Base-by-base conservation (phyloP, 176 grass and related monocot genomes). In the Lolium perenne region DNA sequence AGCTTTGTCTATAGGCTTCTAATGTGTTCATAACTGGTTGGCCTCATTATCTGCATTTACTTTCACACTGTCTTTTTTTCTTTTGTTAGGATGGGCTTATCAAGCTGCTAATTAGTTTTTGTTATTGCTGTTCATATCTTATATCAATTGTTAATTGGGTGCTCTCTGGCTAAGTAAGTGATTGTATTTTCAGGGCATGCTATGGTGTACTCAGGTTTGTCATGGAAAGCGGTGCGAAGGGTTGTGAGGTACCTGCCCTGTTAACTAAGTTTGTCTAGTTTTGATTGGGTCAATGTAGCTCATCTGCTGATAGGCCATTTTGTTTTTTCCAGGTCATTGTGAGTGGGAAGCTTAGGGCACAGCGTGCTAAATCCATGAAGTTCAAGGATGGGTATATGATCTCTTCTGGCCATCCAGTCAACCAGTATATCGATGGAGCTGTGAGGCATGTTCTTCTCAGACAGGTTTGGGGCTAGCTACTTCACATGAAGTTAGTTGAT, bases 381-480 rank as follows among this genome's bases (percentile, higher is more conserved):
- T 97, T 97, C 90, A 92, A 94, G 86, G 92, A 97, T 23, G 94
- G 94, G 0, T 97, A 97, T 54, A 97, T 97, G 92, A 94, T 92
- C 40, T 97, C 94, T 14, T 97, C 90, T 29, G 92, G 94, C 63
- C 90, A 94, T 58, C 90, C 94, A 78, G 92, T 97, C 16, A 91
- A 94, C 13, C 67, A 90, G 40, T 94, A 94, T 50, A 89, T 94
- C 9, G 92, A 97, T 59, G 92, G 90, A 13, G 86, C 92, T 82
- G 92, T 94, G 63, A 94, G 94, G 15, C 92, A 94, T 78, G 92
- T 94, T 67, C 90, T 94, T 69, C 86, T 94, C 22, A 97, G 94
- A 76, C 94, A 94, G 92, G 94, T 96, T 32, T 17, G 84, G 1
- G 16, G 9, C 50, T 93, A 4, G 17, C 43, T 74, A 17, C 4